Percentiles rank a stretch among this genome's conserved stretches.
These are phyloP conservation scores for Baudoinia panamericana DNA, from an alignment of 495 filamentous ascomycete genomes.

Conservation along the genomic window DNA sequence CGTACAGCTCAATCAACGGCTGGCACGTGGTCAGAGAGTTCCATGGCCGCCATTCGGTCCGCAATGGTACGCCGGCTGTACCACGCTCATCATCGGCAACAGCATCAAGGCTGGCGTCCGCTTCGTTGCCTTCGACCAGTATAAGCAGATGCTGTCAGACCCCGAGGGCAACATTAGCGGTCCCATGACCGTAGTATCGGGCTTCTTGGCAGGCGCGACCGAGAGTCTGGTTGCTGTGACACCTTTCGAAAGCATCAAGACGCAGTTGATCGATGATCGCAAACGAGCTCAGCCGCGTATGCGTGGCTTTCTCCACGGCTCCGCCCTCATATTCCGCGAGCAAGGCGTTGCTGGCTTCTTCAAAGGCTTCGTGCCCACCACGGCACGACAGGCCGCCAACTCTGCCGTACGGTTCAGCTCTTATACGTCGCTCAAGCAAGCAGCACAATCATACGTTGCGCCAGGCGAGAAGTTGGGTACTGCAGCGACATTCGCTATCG, in stretches of 20 bases:
- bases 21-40: slow-evolving; percentile 71
- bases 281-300: slow-evolving; percentile 77
- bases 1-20: slow-evolving; percentile 78
- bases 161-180: slow-evolving; percentile 80
- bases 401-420: slow-evolving; percentile 78
- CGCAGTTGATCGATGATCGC: slow-evolving; percentile 72
- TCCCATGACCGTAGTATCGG: slow-evolving; percentile 79
- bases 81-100: slow-evolving; percentile 92
- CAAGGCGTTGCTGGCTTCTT: slow-evolving; percentile 85
- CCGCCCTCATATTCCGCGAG: slow-evolving; percentile 73
- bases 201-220: slow-evolving; percentile 87
- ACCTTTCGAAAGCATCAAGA: slow-evolving; percentile 97
- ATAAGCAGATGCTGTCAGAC: slow-evolving; percentile 72
- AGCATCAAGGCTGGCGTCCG: slow-evolving; percentile 90
- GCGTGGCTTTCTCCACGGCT: slow-evolving; percentile 84
- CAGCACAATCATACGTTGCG: slow-evolving; percentile 81
- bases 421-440: slow-evolving; percentile 79
- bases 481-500: slow-evolving; percentile 80
- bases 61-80: slow-evolving; percentile 97
- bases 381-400: slow-evolving; percentile 87
- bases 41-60: slow-evolving; percentile 87
- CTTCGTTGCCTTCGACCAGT: slow-evolving; percentile 95
- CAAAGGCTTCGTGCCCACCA: slow-evolving; percentile 91
- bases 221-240: slow-evolving; percentile 91
- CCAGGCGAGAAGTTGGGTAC: slow-evolving; percentile 90